A percentile compares a stretch with the other conserved stretches of the same genome.
Conservation (phyloP, 495 filamentous ascomycete species). For the Hypoxylon perforatum region DNA sequence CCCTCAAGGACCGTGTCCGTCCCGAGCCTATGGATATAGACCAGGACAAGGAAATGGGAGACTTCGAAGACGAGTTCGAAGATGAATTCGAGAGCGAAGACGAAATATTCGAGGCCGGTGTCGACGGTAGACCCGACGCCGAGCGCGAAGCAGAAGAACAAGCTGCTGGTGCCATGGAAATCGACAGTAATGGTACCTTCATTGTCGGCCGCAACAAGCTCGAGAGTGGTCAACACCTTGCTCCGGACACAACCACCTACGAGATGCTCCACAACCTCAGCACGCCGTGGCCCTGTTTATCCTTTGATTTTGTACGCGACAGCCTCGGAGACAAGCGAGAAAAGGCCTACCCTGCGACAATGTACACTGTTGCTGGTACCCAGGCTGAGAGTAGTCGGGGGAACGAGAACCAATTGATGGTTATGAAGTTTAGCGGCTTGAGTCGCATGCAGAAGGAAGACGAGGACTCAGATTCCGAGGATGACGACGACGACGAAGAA, state of each 20-base stretch:
- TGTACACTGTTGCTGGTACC: constrained; percentile 93
- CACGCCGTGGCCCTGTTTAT: constrained; percentile 95
- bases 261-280: constrained; percentile 94
- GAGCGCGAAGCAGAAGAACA: constrained; percentile 88
- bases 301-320: constrained; percentile 92
- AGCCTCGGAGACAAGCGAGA: constrained; percentile 84
- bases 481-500: constrained; percentile 80
- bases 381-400: constrained; percentile 81
- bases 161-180: constrained; percentile 82
- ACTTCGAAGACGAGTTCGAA: constrained; percentile 96
- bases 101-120: constrained; percentile 93
- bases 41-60: constrained; percentile 76
- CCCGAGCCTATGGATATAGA: constrained; percentile 65
- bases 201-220: constrained; percentile 91
- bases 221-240: constrained; percentile 86
- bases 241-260: constrained; percentile 91
- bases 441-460: constrained; percentile 80
- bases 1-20: constrained; percentile 76
- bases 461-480: constrained; percentile 73
- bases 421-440: constrained; percentile 93
- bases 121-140: constrained; percentile 91
- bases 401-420: constrained; percentile 90
- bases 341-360: constrained; percentile 88
- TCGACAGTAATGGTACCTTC: constrained; percentile 86
- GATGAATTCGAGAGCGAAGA: constrained; percentile 98